A percentile compares a stretch with the other conserved stretches of the same genome.
These are phyloP conservation scores for Trypanosoma theileri DNA, from an alignment of 208 protist species.

Conservation along the genomic window DNA sequence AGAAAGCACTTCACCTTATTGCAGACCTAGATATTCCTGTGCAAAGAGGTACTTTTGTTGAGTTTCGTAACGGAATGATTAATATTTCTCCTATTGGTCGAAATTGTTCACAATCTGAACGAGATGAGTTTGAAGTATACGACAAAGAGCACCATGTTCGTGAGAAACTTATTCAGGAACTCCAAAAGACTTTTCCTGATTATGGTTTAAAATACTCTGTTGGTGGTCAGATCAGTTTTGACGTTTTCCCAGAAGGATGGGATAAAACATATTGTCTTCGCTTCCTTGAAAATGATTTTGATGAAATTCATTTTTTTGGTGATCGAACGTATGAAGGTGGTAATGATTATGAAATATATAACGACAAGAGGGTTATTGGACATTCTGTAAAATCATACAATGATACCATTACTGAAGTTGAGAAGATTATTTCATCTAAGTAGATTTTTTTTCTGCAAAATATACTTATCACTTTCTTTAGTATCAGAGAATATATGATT, in stretches of 20 bases:
- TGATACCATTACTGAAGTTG: constrained; percentile 93
- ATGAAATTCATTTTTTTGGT: constrained; percentile 99
- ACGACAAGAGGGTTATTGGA: constrained; percentile 84
- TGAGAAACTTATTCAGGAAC: constrained; percentile 89
- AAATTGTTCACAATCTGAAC: constrained; percentile 97
- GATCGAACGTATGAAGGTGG: constrained; percentile 98
- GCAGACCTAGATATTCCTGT: constrained; percentile 97
- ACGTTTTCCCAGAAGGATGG: constrained; percentile 99
- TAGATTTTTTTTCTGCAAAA: constrained; percentile 30
- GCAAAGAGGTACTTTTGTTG: constrained; percentile 99
- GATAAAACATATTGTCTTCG: constrained; percentile 99
- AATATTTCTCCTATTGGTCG: constrained; percentile 99
- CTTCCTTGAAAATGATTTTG: constrained; percentile 94
- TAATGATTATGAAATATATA: constrained; percentile 99
- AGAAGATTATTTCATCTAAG: constrained; percentile 61
- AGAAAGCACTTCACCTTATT: constrained; percentile 94
- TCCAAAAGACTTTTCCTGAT: constrained; percentile 84
- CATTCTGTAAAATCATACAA: constrained; percentile 94
- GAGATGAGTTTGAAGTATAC: constrained; percentile 97
- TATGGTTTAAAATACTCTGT: constrained; percentile 97
- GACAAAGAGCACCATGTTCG: constrained; percentile 97
- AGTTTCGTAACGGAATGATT: constrained; percentile 99
- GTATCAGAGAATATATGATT: too few species aligned
- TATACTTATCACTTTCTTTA: constrained; percentile 6
- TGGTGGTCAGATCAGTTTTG: constrained; percentile 99